phyloP scores from a whole-genome alignment of 2,329 filamentous ascomycete species.

The Cercospora zeae-maydis region DNA sequence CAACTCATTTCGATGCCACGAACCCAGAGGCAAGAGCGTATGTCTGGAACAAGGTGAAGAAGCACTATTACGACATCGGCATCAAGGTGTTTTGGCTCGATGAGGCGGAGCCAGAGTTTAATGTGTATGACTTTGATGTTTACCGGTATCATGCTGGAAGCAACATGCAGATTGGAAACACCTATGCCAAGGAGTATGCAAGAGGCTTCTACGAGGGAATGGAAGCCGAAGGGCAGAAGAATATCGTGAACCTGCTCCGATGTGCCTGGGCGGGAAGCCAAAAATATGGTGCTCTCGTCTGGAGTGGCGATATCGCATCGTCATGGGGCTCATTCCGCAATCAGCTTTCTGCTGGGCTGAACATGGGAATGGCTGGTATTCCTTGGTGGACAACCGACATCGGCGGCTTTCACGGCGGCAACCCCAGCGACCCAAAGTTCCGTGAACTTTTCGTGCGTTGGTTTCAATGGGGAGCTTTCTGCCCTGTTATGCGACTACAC shows the following conservation, averaged over 20 bases:
- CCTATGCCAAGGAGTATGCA: slow-evolving; percentile 58
- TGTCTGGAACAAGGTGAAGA: slow-evolving; percentile 57
- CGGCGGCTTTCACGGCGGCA: slow-evolving; percentile 65
- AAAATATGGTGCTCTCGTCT: slow-evolving; percentile 62
- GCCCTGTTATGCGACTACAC: slow-evolving; percentile 65
- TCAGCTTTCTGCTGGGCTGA: slow-evolving; percentile 61
- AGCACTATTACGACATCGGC: slow-evolving; percentile 61
- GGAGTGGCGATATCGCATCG: slow-evolving; percentile 64
- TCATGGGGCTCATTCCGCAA: slow-evolving; percentile 59
- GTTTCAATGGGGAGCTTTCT: slow-evolving; percentile 68
- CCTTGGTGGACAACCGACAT: slow-evolving; percentile 71
- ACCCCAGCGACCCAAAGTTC: slow-evolving; percentile 54
- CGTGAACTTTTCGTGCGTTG: slow-evolving; percentile 63
- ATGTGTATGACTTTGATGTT: slow-evolving; percentile 63
- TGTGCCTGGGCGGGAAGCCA: slow-evolving; percentile 60
- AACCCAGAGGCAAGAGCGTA: slow-evolving; percentile 57
- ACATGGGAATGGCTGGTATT: slow-evolving; percentile 62
- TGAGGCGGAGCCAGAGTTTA: slow-evolving; percentile 66
- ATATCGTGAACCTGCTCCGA: slow-evolving; percentile 58
- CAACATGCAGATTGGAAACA: slow-evolving; percentile 57
- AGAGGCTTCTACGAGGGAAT: slow-evolving; percentile 60
- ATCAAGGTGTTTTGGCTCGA: slow-evolving; percentile 66
- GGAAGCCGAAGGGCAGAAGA: slow-evolving; percentile 49
- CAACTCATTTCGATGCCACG: slow-evolving; percentile 61
- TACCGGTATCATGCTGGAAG: slow-evolving; percentile 59